phyloP scores from a whole-genome alignment of 768 basidiomycete species.

The Pleurotus cornucopiae region DNA sequence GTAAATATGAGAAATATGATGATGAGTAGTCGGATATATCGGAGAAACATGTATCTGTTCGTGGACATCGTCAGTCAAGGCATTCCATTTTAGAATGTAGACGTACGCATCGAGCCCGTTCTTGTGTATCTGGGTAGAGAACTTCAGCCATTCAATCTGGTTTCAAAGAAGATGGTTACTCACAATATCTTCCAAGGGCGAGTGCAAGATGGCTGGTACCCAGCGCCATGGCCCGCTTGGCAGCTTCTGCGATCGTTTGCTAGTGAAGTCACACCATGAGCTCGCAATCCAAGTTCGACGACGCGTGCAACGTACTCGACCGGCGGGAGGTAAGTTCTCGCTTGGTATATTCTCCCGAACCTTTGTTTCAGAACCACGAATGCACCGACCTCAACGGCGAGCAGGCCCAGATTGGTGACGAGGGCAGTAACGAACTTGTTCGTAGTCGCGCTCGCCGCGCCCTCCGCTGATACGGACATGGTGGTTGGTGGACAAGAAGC shows the following conservation, averaged over 20 bases:
- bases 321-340: conserved; percentile 58
- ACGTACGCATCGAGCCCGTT: conserved; percentile 68
- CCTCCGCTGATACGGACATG: conserved; percentile 17
- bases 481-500: conserved; percentile 8
- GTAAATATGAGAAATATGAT: conserved; percentile 52
- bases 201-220: conserved; percentile 40
- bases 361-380: conserved; percentile 55
- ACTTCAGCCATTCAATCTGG: background rate
- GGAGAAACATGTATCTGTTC: conserved; percentile 48
- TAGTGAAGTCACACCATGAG: conserved; percentile 13
- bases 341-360: conserved; percentile 57
- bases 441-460: conserved; percentile 29
- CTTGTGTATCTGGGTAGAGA: conserved; percentile 38
- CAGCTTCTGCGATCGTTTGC: conserved; percentile 41
- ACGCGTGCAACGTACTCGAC: conserved; percentile 35
- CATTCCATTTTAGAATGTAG: conserved; percentile 16
- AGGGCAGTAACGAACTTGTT: conserved; percentile 59
- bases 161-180: conserved; percentile 12
- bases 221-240: conserved; percentile 45
- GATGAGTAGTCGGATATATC: conserved; percentile 62
- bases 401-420: conserved; percentile 47
- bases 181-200: conserved; percentile 43
- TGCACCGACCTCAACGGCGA: conserved; percentile 43
- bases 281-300: background rate
- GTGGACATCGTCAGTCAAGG: background rate